These are phyloP conservation scores for Cutaneotrichosporon sp. DNA, from an alignment of 1,284 basidiomycete species.

Conservation along the genomic window DNA sequence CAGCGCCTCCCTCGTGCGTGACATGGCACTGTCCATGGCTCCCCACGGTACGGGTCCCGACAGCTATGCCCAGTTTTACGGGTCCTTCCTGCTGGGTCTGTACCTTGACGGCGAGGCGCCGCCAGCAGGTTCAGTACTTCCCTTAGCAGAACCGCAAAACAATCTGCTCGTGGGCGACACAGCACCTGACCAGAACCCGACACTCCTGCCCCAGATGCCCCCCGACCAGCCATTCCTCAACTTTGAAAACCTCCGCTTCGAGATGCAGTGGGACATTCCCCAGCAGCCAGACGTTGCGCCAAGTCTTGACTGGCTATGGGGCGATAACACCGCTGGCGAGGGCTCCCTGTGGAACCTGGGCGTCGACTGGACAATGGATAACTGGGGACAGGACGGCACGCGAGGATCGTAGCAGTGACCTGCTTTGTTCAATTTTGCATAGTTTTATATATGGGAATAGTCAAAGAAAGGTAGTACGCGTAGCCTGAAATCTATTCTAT, in stretches of 20 bases:
- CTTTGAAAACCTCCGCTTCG: background rate
- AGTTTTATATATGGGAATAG: too few relatives aligned
- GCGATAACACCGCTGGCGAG: background rate
- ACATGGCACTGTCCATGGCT: conserved; percentile 4
- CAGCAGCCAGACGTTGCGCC: background rate
- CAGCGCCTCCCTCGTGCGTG: background rate
- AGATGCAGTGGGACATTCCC: conserved; percentile 3
- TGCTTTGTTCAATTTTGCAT: too few relatives aligned
- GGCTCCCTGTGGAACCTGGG: conserved; percentile 1
- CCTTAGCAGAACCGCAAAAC: background rate
- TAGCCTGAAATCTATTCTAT: background rate
- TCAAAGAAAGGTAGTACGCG: background rate
- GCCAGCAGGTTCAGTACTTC: background rate
- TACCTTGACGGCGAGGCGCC: conserved; percentile 1
- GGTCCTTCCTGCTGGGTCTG: conserved; percentile 5
- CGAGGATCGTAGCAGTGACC: too few relatives aligned
- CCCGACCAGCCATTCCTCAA: background rate
- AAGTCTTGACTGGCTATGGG: conserved; percentile 7
- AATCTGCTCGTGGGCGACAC: too few relatives aligned
- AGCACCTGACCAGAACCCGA: background rate
- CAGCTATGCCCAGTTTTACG: conserved; percentile 9
- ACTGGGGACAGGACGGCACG: too few relatives aligned
- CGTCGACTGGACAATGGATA: background rate
- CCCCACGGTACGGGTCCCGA: background rate
- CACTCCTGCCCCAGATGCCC: background rate